These are phyloP conservation scores for Chlamydomonas reinhardtii DNA, from an alignment of 163 green algal species.

Conservation along the genomic window DNA sequence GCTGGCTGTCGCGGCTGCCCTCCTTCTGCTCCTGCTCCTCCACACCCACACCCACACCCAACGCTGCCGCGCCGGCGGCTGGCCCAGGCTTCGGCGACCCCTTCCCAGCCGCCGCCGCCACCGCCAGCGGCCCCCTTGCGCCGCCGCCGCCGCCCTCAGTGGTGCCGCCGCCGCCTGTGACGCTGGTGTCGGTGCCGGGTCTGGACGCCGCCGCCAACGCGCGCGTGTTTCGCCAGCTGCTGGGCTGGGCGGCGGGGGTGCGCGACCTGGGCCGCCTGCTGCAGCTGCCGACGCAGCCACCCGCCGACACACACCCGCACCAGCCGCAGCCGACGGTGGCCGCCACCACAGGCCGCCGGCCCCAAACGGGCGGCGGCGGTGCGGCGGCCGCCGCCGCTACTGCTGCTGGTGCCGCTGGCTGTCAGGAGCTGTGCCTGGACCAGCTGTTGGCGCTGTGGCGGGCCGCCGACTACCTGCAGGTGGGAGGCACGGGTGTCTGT, in stretches of 20 bases:
- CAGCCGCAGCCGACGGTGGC: background rate
- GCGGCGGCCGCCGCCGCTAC: background rate
- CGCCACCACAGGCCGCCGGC: too few species aligned
- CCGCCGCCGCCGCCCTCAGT: too few species aligned
- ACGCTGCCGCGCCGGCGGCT: too few species aligned
- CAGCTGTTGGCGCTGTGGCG: conserved; percentile 41
- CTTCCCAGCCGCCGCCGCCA: too few species aligned
- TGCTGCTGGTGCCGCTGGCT: background rate
- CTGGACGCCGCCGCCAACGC: conserved; percentile 20
- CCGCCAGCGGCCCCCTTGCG: too few species aligned
- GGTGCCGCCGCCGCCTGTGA: too few species aligned
- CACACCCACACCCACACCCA: too few species aligned
- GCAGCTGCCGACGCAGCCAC: too few species aligned
- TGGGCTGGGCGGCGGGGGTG: conserved; percentile 23
- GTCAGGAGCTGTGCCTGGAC: background rate
- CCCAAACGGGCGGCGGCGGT: background rate
- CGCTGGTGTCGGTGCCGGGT: conserved; percentile 11
- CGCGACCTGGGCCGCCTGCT: background rate
- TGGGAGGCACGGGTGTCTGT: background rate
- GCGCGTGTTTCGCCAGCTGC: conserved; percentile 26
- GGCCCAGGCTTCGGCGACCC: too few species aligned
- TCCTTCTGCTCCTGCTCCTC: background rate
- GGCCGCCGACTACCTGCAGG: conserved; percentile 43
- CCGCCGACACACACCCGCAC: too few species aligned
- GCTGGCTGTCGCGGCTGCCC: conserved; percentile 33